Evolutionary conservation across 441 rosid species (phyloP), one percentile per base, ranked within the genome.

Genomic region (Populus trichocarpa): DNA sequence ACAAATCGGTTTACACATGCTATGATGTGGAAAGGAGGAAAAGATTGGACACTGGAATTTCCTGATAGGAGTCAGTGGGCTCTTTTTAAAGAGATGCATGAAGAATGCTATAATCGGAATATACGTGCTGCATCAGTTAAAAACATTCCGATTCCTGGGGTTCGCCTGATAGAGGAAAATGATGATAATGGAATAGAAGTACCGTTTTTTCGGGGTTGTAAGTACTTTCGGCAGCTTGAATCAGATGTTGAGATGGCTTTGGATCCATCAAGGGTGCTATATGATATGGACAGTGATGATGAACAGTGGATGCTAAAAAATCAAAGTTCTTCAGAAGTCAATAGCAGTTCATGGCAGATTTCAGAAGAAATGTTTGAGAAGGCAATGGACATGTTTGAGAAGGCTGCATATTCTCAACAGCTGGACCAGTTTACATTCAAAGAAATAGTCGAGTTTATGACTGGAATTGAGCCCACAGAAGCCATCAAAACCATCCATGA

Each of bases 1-100:
- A 92, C 96, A 72, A 96, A 94, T 79, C 88, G 97, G 78, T 91
- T 74, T 76, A 94, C 97, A 1, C 99, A 96, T 91, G 99, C 99
- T 57, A 96, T 96, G 97, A 96, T 94, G 97, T 96, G 99, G 99
- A 94, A 91, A 87, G 99, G 95, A 64, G 98, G 97, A 78, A 96
- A 96, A 77, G 96, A 94, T 82, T 96, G 99, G 98, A 87, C 78
- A 63, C 83, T 96, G 81, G 98, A 96, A 81, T 96, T 96, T 83
- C 83, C 93, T 61, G 97, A 94, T 71, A 86, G 97, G 77, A 91
- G 97, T 79, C 97, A 94, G 78, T 96, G 98, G 97, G 86, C 88
- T 73, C 88, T 91, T 78, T 96, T 96, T 80, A 94, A 92, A 87
- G 97, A 91, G 91, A 91, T 96, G 97, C 92, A 96, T 88, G 97